Evolutionary conservation across 768 basidiomycete genomes (phyloP), one percentile per base, ranked within the genome.

Genomic region (Suillus plorans): DNA sequence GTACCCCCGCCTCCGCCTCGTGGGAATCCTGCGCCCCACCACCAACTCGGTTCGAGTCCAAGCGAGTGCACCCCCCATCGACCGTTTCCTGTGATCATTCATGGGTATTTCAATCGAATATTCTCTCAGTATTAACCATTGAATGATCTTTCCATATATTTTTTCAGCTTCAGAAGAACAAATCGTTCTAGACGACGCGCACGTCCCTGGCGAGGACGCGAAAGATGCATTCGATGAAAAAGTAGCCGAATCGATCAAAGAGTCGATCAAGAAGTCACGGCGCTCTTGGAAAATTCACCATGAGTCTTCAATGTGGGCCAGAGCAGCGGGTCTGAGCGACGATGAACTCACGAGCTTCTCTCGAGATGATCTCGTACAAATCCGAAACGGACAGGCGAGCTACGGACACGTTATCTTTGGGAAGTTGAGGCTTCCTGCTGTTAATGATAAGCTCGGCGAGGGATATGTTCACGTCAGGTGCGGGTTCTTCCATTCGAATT

Each of bases 371-470:
- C 77, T 84, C 53, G 78, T 82, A 16, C 69, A 76, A 67, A 73
- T 81, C 37, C 80, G 89, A 63, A 87, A 84, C 69, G 89, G 82
- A 5, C 66, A 75, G 44, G 87, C 87, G 41, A 82, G 86, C 64
- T 86, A 92, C 73, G 91, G 91, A 18, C 85, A 82, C 12, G 85
- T 92, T 63, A 84, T 94, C 65, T 73, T 94, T 13, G 91, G 92
- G 34, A 92, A 93, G 81, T 84, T 92, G 73, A 84, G 83, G 69
- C 81, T 92, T 53, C 89, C 89, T 9, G 88, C 84, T 25, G 78
- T 91, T 61, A 79, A 84, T 8, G 90, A 91, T 70, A 78, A 85
- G 69, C 22, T 69, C 37, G 89, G 90, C 36, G 80, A 81, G 69
- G 90, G 90, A 13, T 91, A 82, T 70, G 69, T 92, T 61, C 90